phyloP scores from a whole-genome alignment of 1,284 basidiomycete genomes.

The Ceratobasidium sp. region DNA sequence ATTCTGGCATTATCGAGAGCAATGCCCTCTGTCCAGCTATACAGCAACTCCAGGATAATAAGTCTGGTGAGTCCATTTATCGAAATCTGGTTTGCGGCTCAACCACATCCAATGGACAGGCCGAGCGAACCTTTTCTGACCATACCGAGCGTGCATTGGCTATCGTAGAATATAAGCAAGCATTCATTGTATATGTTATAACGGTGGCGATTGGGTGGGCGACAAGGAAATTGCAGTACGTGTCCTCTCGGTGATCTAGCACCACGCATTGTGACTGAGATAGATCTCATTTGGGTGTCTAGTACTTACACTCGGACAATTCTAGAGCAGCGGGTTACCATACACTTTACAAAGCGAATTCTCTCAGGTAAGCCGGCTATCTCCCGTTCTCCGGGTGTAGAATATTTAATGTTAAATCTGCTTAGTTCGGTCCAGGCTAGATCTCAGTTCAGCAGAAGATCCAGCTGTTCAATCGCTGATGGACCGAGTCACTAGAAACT shows the following conservation, averaged over 20 bases:
- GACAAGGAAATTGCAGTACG: slow-evolving; percentile 1
- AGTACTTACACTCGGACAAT: background rate
- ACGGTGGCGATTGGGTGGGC: background rate
- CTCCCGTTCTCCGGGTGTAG: background rate
- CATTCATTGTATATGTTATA: background rate
- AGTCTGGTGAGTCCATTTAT: slow-evolving; percentile 11
- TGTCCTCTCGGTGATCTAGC: background rate
- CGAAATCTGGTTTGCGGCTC: background rate
- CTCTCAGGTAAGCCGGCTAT: background rate
- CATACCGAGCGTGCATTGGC: background rate
- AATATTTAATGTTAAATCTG: background rate
- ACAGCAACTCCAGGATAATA: slow-evolving; percentile 5
- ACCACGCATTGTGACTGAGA: background rate
- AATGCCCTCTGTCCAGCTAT: slow-evolving; percentile 6
- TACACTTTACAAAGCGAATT: slow-evolving; percentile 12
- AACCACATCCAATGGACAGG: background rate
- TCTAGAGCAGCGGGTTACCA: slow-evolving; percentile 10
- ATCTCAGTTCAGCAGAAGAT: background rate
- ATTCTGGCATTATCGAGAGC: background rate
- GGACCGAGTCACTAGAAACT: background rate
- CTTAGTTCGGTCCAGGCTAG: slow-evolving; percentile 10
- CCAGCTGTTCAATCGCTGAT: background rate
- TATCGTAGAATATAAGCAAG: background rate
- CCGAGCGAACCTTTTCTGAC: background rate
- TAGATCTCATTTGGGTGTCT: background rate